These are phyloP conservation scores for Cladochytrium replicatum DNA, from an alignment of 192 early-diverging fungal genomes.

Conservation along the genomic window DNA sequence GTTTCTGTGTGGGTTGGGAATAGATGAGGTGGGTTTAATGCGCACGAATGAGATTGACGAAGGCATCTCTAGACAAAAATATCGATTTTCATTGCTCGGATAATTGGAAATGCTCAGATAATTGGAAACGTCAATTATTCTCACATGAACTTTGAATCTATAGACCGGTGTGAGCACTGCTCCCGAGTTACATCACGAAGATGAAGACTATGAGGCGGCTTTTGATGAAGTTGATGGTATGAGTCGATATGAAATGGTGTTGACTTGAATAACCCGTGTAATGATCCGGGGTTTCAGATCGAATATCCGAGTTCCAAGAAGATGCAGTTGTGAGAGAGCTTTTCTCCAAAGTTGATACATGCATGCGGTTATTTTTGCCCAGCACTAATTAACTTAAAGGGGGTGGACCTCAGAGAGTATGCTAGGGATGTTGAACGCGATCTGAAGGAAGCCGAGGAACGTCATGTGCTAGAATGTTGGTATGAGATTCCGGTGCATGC, in stretches of 20 bases:
- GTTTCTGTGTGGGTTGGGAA: too few relatives aligned
- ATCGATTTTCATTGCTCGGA: not conserved
- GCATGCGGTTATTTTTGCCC: not conserved
- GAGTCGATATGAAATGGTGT: not conserved
- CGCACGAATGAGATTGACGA: too few relatives aligned
- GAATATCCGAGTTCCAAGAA: constrained; percentile 66
- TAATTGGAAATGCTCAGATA: not conserved
- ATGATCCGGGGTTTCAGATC: constrained; percentile 25
- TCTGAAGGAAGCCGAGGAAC: constrained; percentile 54
- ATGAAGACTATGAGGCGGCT: constrained; percentile 33
- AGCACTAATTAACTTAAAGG: constrained; percentile 21
- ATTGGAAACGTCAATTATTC: not conserved
- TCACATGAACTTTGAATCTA: too few relatives aligned
- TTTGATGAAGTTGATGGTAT: constrained; percentile 53
- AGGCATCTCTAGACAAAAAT: not conserved
- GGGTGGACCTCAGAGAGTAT: constrained; percentile 80
- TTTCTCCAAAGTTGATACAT: constrained; percentile 47
- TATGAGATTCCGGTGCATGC: not conserved
- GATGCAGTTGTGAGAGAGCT: constrained; percentile 76
- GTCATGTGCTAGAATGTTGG: constrained; percentile 61
- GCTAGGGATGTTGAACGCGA: constrained; percentile 68
- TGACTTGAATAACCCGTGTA: not conserved
- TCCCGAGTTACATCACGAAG: too few relatives aligned
- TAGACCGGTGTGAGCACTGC: too few relatives aligned
- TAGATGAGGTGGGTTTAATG: too few relatives aligned